phyloP scores from a whole-genome alignment of 1,139 yeast genomes.

The Meyerozyma athensensis region DNA sequence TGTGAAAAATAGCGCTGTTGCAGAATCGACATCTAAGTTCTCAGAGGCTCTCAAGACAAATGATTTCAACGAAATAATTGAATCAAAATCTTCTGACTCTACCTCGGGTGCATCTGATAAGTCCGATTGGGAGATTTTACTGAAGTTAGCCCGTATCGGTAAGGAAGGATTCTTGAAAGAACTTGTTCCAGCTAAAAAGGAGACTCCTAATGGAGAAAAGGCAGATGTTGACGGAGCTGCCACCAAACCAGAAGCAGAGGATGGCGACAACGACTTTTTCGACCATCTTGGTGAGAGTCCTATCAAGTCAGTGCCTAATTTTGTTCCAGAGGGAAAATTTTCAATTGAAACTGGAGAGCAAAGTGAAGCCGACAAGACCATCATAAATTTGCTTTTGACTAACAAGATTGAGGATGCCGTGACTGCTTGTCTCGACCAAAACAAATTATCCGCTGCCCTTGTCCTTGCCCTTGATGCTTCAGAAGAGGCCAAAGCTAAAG shows the following conservation, averaged over 20 bases:
- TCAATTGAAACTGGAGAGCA: slow-evolving; percentile 23
- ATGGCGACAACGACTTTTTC: slow-evolving; percentile 28
- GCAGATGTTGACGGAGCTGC: slow-evolving; percentile 15
- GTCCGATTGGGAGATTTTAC: slow-evolving; percentile 75
- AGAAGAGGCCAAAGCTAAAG: slow-evolving; percentile 58
- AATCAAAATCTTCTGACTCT: slow-evolving; percentile 41
- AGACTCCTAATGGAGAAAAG: slow-evolving; percentile 9
- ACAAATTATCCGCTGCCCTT: slow-evolving; percentile 71
- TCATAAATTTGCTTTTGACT: slow-evolving; percentile 54
- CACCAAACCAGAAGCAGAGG: slow-evolving; percentile 22
- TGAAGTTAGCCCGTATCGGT: slow-evolving; percentile 50
- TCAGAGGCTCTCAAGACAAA: slow-evolving; percentile 55
- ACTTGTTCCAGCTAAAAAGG: slow-evolving; percentile 16
- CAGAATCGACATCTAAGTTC: slow-evolving; percentile 43
- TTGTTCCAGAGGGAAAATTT: slow-evolving; percentile 45
- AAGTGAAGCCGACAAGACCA: slow-evolving; percentile 32
- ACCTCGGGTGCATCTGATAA: slow-evolving; percentile 41
- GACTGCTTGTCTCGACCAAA: slow-evolving; percentile 57
- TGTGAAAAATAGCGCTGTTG: slow-evolving; percentile 31
- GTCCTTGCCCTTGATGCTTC: slow-evolving; percentile 71
- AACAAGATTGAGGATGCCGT: slow-evolving; percentile 71
- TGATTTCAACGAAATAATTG: slow-evolving; percentile 52
- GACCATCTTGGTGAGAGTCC: slow-evolving; percentile 36
- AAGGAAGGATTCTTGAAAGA: slow-evolving; percentile 35
- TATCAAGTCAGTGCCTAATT: slow-evolving; percentile 16